Conservation (phyloP, 192 early-diverging fungal genomes). For the Coemansia reversa region DNA sequence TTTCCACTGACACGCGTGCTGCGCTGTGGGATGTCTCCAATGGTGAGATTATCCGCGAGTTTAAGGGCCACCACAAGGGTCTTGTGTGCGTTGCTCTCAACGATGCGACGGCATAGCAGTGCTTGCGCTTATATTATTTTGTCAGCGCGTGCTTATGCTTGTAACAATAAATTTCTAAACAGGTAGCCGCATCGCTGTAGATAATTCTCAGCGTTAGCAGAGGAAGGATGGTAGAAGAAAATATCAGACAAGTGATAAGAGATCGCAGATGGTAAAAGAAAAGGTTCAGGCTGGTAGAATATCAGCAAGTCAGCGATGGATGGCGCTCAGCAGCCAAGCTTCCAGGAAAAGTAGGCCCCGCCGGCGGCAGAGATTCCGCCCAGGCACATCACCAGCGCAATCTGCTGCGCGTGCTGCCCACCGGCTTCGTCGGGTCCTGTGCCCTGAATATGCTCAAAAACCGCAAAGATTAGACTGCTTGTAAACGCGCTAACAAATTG, state of each 20-base stretch:
- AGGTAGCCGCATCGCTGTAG: no score
- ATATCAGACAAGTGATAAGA: no score
- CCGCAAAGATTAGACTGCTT: conserved; percentile 68
- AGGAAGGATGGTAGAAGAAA: no score
- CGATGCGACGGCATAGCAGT: conserved; percentile 30
- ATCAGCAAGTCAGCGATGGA: neutral
- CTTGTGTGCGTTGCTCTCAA: conserved; percentile 52
- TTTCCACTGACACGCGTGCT: conserved; percentile 48
- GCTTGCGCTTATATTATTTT: conserved; percentile 2
- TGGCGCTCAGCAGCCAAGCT: conserved; percentile 5
- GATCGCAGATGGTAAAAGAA: no score
- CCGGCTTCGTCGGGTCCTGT: conserved; percentile 13
- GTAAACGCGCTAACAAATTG: conserved; percentile 86
- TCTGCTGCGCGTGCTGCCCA: conserved; percentile 40
- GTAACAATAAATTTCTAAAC: neutral
- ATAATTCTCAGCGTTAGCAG: no score
- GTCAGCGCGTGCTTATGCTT: no score
- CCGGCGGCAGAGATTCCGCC: conserved; percentile 37
- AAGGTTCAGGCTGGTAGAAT: neutral
- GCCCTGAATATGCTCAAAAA: conserved; percentile 58
- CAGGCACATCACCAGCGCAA: conserved; percentile 41
- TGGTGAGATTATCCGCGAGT: conserved; percentile 52
- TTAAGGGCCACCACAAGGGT: conserved; percentile 53
- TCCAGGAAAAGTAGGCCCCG: conserved; percentile 40
- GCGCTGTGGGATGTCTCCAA: conserved; percentile 46